Conservation (phyloP, 441 rosid species). For the Manihot esculenta region DNA sequence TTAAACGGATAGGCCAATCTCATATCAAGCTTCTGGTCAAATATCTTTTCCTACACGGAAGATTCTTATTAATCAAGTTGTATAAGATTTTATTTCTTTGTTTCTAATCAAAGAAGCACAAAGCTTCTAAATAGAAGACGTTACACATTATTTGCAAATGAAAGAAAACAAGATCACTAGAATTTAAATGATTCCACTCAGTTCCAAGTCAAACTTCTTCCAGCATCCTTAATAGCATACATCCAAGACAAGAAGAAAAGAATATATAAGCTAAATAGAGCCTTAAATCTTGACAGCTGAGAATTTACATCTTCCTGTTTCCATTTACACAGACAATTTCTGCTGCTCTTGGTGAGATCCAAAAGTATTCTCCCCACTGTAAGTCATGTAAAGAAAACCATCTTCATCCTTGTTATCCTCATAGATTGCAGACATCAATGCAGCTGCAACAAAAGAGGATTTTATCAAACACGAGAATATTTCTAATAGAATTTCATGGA, state of each 20-base stretch:
- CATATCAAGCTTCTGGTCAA: not conserved
- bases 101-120: too few relatives aligned
- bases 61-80: not conserved
- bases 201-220: conserved; percentile 1
- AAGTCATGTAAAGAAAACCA: conserved; percentile 94
- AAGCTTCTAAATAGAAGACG: too few relatives aligned
- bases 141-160: not conserved
- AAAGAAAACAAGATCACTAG: not conserved
- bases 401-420: conserved; percentile 97
- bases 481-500: not conserved
- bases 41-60: not conserved
- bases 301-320: conserved; percentile 41
- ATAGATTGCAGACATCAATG: conserved; percentile 84
- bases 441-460: conserved; percentile 46
- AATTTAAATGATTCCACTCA: not conserved
- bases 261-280: not conserved
- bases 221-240: not conserved
- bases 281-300: conserved; percentile 6
- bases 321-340: conserved; percentile 21
- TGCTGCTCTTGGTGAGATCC: conserved; percentile 36
- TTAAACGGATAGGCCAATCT: not conserved
- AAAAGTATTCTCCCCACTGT: conserved; percentile 98
- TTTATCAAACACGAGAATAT: not conserved
- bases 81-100: not conserved
- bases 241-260: not conserved